These are phyloP conservation scores for Chalaropsis thielavioides DNA, from an alignment of 2,329 filamentous ascomycete genomes.

Conservation along the genomic window DNA sequence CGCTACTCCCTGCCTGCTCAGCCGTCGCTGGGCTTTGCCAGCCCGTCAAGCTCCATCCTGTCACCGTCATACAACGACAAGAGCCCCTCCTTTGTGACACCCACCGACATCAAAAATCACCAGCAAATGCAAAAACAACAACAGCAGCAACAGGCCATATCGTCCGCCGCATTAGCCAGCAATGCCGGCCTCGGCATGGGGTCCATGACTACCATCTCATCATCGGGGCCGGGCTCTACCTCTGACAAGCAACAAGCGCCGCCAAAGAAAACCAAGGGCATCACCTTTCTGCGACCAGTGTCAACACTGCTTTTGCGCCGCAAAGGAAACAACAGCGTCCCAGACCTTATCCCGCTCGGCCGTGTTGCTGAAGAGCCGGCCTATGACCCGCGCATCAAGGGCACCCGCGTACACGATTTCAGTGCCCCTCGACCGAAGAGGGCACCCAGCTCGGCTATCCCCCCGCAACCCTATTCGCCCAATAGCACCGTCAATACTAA, in stretches of 20 bases:
- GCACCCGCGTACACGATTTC: conserved; percentile 51
- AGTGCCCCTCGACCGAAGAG: conserved; percentile 40
- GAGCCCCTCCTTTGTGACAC: conserved; percentile 33
- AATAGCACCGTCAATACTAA: not conserved
- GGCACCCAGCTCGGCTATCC: conserved; percentile 10
- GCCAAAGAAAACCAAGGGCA: conserved; percentile 36
- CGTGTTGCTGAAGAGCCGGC: conserved; percentile 30
- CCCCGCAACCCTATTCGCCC: not conserved
- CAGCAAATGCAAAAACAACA: conserved; percentile 20
- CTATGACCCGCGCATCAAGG: conserved; percentile 50
- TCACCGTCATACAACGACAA: conserved; percentile 21
- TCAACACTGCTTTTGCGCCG: conserved; percentile 43
- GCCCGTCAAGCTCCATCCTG: conserved; percentile 9
- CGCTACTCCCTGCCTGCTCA: conserved; percentile 14
- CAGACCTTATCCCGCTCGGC: conserved; percentile 30
- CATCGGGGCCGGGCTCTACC: conserved; percentile 23
- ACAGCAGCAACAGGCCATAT: not conserved
- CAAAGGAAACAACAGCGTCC: conserved; percentile 36
- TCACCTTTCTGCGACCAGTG: conserved; percentile 46
- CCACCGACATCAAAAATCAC: conserved; percentile 33
- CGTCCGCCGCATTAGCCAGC: not conserved
- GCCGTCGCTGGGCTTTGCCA: conserved; percentile 13
- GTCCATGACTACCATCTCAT: not conserved
- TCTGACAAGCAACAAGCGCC: conserved; percentile 26
- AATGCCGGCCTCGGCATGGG: not conserved